These are phyloP conservation scores for Rubus idaeus DNA, from an alignment of 306 rosid genomes.

Conservation along the genomic window DNA sequence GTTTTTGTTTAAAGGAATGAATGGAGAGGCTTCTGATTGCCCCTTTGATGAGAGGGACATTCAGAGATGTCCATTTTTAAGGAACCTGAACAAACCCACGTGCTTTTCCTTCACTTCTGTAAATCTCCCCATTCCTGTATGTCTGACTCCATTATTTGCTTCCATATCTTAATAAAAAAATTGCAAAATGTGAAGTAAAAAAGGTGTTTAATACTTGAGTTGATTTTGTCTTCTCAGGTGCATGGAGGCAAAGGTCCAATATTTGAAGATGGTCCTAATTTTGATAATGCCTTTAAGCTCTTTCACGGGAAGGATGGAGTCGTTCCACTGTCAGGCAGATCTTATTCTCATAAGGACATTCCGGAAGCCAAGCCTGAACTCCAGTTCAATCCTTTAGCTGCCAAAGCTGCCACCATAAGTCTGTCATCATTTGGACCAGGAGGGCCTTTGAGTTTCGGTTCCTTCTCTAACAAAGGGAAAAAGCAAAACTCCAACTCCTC, in stretches of 20 bases:
- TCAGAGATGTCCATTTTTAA: conserved; percentile 73
- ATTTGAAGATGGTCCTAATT: conserved; percentile 78
- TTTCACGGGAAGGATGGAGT: conserved; percentile 89
- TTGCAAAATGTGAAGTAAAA: not conserved
- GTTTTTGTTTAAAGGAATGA: not conserved
- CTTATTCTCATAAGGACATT: conserved; percentile 22
- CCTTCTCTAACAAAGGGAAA: conserved; percentile 71
- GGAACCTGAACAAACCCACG: conserved; percentile 62
- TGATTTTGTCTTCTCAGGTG: conserved; percentile 23
- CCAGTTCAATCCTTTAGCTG: conserved; percentile 69
- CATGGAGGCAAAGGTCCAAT: conserved; percentile 70
- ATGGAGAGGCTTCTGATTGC: conserved; percentile 24
- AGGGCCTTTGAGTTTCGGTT: conserved; percentile 63
- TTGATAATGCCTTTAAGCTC: conserved; percentile 67
- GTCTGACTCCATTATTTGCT: not conserved
- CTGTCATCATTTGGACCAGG: conserved; percentile 68
- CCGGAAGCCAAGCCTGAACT: not conserved
- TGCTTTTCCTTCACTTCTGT: conserved; percentile 56
- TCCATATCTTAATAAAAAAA: not conserved
- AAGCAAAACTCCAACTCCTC: conserved; percentile 56
- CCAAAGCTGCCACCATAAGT: conserved; percentile 70
- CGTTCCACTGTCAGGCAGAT: conserved; percentile 61
- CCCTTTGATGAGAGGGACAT: conserved; percentile 57
- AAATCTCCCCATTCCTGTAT: conserved; percentile 42
- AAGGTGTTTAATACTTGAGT: not conserved